These are phyloP conservation scores for Vitis labrusca DNA, from an alignment of 164 flowering plant species.

Conservation along the genomic window DNA sequence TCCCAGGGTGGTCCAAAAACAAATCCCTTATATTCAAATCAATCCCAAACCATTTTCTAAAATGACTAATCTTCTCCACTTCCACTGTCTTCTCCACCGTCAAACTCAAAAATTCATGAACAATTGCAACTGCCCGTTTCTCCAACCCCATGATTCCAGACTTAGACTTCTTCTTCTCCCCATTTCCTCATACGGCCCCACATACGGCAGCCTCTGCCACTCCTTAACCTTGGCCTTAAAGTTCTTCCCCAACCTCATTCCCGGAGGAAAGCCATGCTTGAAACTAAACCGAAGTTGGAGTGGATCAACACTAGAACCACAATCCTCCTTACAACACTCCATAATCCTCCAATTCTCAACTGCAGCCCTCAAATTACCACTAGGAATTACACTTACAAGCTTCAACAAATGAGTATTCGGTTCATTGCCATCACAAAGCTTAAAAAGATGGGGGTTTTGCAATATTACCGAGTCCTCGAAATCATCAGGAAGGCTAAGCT, in stretches of 20 bases:
- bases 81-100: constrained; percentile 89
- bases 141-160: constrained; percentile 50
- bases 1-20: constrained; percentile 90
- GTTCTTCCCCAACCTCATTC: constrained; percentile 76
- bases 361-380: constrained; percentile 29
- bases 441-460: constrained; percentile 49
- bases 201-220: constrained; percentile 75
- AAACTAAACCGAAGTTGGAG: constrained; percentile 52
- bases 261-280: constrained; percentile 73
- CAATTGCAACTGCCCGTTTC: constrained; percentile 84
- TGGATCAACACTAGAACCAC: constrained; percentile 32
- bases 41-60: constrained; percentile 81
- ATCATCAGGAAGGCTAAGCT: constrained; percentile 86
- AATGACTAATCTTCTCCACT: constrained; percentile 96
- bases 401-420: constrained; percentile 72
- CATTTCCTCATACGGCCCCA: constrained; percentile 76
- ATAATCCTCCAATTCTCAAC: constrained; percentile 72
- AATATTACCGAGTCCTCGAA: constrained; percentile 75
- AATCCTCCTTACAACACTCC: constrained; percentile 58
- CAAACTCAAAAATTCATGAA: constrained; percentile 87
- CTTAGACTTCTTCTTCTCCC: constrained; percentile 36
- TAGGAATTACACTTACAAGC: constrained; percentile 28
- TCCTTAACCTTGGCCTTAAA: constrained; percentile 73
- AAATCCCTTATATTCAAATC: constrained; percentile 83
- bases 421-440: constrained; percentile 50